A percentile compares a stretch with the other conserved stretches of the same genome.
Conservation (phyloP, 495 filamentous ascomycete genomes). For the Chlorociboria aeruginascens region DNA sequence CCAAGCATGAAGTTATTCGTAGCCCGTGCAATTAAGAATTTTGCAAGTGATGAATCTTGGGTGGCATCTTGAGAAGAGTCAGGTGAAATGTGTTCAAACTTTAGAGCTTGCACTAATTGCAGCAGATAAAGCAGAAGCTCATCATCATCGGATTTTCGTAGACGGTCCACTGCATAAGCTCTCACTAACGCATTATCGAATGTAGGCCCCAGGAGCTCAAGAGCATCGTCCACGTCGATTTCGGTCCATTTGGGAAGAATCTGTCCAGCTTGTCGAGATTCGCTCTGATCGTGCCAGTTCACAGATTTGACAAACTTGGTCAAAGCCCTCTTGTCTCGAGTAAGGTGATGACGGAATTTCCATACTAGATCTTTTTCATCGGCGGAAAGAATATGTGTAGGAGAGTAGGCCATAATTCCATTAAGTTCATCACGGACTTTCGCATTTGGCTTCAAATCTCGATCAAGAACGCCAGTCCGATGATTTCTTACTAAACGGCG, state of each 20-base stretch:
- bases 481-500: conserved; percentile 82
- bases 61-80: conserved; percentile 40
- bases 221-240: conserved; percentile 91
- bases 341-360: conserved; percentile 91
- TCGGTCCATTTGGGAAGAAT: conserved; percentile 92
- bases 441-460: conserved; percentile 92
- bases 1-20: conserved; percentile 78
- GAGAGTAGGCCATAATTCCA: conserved; percentile 80
- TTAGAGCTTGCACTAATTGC: conserved; percentile 91
- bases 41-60: conserved; percentile 77
- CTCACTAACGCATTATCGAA: conserved; percentile 82
- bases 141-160: conserved; percentile 87
- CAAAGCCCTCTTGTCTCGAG: conserved; percentile 81
- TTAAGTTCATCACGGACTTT: conserved; percentile 92
- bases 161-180: conserved; percentile 83
- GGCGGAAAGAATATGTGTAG: conserved; percentile 71
- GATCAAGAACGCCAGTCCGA: conserved; percentile 82
- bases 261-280: conserved; percentile 78
- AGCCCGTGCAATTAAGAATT: conserved; percentile 79
- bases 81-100: conserved; percentile 67
- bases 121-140: conserved; percentile 87
- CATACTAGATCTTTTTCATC: conserved; percentile 95
- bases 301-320: conserved; percentile 98
- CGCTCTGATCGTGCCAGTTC: conserved; percentile 78
- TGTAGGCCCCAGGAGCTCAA: conserved; percentile 85